Percentiles rank a stretch among this genome's conserved stretches.
phyloP scores from a whole-genome alignment of 257 asterid genomes.

The Leptodermis oblonga region DNA sequence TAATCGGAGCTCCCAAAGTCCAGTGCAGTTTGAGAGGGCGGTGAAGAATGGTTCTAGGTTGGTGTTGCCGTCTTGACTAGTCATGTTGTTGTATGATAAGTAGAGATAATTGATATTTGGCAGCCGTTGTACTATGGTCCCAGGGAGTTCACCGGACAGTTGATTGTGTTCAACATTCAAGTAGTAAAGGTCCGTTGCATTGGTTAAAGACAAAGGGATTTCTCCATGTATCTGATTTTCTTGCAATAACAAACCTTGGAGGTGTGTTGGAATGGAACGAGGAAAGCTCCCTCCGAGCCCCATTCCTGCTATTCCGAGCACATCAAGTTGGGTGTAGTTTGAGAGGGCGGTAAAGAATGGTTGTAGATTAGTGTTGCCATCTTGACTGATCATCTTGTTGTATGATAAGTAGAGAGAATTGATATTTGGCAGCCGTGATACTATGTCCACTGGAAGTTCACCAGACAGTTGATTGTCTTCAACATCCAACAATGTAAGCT shows the following conservation, averaged over 20 bases:
- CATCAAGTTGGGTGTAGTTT: slow-evolving; percentile 34
- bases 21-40: too few species aligned
- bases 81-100: too few species aligned
- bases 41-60: too few species aligned
- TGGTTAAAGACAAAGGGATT: too few species aligned
- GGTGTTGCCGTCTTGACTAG: too few species aligned
- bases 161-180: too few species aligned
- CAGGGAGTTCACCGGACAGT: too few species aligned
- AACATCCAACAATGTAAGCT: slow-evolving; percentile 35
- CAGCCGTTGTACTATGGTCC: too few species aligned
- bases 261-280: slow-evolving; percentile 18
- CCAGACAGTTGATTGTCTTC: slow-evolving; percentile 36
- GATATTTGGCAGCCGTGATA: slow-evolving; percentile 21
- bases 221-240: slow-evolving; percentile 43
- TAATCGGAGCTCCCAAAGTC: too few species aligned
- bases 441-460: slow-evolving; percentile 34
- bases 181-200: too few species aligned
- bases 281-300: slow-evolving; percentile 45
- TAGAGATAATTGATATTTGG: too few species aligned
- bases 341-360: slow-evolving; percentile 39
- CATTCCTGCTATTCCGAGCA: slow-evolving; percentile 42
- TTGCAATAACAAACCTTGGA: slow-evolving; percentile 35
- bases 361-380: slow-evolving; percentile 41
- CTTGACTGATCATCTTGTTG: slow-evolving; percentile 41
- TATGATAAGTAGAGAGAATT: slow-evolving; percentile 40